Conservation (phyloP, 2,329 filamentous ascomycete species). For the Nemania serpens region DNA sequence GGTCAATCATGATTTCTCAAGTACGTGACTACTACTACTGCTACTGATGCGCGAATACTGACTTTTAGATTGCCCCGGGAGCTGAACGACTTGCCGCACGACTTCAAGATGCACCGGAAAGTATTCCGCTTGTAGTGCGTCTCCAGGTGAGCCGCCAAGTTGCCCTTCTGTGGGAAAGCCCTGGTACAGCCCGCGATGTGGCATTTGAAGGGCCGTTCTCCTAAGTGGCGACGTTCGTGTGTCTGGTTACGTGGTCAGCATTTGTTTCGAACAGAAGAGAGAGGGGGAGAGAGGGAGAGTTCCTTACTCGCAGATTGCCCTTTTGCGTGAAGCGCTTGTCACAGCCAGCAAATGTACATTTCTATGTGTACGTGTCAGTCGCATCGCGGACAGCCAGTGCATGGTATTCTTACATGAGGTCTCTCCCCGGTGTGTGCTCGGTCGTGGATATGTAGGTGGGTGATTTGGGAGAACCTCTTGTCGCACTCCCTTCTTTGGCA, state of each 20-base stretch:
- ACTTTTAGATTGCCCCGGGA: conserved; percentile 93
- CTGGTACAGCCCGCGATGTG: conserved; percentile 63
- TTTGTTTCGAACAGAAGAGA: neutral
- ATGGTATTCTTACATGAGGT: conserved; percentile 72
- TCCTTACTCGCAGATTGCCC: conserved; percentile 81
- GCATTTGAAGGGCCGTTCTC: conserved; percentile 83
- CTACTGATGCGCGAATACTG: conserved; percentile 23
- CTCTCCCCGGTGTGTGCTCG: conserved; percentile 88
- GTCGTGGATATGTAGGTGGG: conserved; percentile 87
- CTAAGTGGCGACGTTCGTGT: conserved; percentile 84
- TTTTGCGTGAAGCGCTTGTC: conserved; percentile 83
- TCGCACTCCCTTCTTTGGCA: conserved; percentile 76
- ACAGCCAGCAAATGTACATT: conserved; percentile 45
- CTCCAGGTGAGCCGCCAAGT: conserved; percentile 81
- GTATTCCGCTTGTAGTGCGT: conserved; percentile 79
- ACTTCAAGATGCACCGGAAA: conserved; percentile 79
- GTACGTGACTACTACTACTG: neutral
- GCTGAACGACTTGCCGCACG: conserved; percentile 86
- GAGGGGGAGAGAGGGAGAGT: neutral
- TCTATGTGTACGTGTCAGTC: conserved; percentile 22
- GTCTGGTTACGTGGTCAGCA: conserved; percentile 57
- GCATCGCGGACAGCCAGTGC: neutral
- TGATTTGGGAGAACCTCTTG: conserved; percentile 89
- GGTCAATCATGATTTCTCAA: conserved; percentile 5
- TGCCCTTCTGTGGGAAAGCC: conserved; percentile 82